phyloP scores from a whole-genome alignment of 345 rosid species.

The Orychophragmus violaceus region DNA sequence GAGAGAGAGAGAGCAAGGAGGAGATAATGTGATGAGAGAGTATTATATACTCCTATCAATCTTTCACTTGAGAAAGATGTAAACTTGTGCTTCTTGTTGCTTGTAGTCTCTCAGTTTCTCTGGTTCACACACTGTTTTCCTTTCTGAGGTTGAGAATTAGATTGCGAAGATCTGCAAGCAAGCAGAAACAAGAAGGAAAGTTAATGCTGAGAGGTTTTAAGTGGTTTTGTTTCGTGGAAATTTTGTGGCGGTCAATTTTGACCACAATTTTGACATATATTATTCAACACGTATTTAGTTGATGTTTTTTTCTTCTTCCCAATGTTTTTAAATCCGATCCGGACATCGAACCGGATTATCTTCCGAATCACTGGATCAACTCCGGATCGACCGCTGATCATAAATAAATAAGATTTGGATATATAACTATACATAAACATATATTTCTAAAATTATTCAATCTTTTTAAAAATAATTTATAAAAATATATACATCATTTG shows the following conservation, averaged over 20 bases:
- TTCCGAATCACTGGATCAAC: no score
- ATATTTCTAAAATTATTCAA: no score
- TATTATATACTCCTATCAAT: background rate
- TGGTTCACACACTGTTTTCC: conserved; percentile 1
- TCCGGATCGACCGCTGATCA: no score
- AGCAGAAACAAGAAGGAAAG: background rate
- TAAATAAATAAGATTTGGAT: no score
- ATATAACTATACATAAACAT: no score
- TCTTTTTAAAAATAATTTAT: no score
- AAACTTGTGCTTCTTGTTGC: conserved; percentile 24
- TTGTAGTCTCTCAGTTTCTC: conserved; percentile 3
- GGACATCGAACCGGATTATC: no score
- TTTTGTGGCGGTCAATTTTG: conserved; percentile 18
- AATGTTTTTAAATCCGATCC: no score
- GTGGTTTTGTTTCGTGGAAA: background rate
- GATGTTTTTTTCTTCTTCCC: no score
- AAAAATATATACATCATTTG: no score
- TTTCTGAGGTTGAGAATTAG: background rate
- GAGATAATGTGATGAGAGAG: conserved; percentile 25
- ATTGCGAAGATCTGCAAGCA: background rate
- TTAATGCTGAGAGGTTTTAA: background rate
- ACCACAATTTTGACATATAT: background rate
- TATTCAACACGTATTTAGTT: conserved; percentile 24
- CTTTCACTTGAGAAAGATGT: conserved; percentile 15
- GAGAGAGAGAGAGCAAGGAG: background rate